phyloP scores from a whole-genome alignment of 352 stramenopile genomes.

The Vaucheria bursata region DNA sequence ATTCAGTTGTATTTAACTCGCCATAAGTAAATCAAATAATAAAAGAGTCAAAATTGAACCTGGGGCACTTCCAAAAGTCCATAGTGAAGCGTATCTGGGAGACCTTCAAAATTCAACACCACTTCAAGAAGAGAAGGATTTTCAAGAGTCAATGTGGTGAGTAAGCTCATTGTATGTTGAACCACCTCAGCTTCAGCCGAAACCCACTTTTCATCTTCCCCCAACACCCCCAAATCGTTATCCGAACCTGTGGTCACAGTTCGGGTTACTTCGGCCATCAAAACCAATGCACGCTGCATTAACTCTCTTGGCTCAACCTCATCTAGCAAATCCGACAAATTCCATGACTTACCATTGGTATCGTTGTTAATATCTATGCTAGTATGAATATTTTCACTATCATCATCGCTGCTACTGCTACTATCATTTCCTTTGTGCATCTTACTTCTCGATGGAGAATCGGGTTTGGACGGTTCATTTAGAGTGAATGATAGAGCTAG shows the following conservation, averaged over 20 bases:
- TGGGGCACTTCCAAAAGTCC: constrained; percentile 31
- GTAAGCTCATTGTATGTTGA: constrained; percentile 36
- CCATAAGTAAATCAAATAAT: too few species aligned
- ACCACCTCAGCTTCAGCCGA: constrained; percentile 18
- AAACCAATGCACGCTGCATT: constrained; percentile 29
- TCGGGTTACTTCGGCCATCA: constrained; percentile 33
- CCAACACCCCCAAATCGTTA: background rate
- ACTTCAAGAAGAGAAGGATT: constrained; percentile 16
- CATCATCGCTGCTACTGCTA: background rate
- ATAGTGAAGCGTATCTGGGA: constrained; percentile 23
- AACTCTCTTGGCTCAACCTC: constrained; percentile 18
- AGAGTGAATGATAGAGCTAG: too few species aligned
- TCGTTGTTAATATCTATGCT: background rate
- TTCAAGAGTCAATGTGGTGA: constrained; percentile 16
- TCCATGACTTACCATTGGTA: background rate
- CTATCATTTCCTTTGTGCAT: too few species aligned
- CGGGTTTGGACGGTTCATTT: too few species aligned
- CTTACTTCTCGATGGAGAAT: background rate
- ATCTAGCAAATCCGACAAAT: constrained; percentile 9
- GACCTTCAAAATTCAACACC: constrained; percentile 19
- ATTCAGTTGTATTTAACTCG: too few species aligned
- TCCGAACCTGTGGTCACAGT: background rate
- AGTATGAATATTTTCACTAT: background rate
- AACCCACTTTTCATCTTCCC: background rate
- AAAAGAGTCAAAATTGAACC: too few species aligned